These are phyloP conservation scores for Aspergillus sp. DNA, from an alignment of 2,329 filamentous ascomycete genomes.

Conservation along the genomic window DNA sequence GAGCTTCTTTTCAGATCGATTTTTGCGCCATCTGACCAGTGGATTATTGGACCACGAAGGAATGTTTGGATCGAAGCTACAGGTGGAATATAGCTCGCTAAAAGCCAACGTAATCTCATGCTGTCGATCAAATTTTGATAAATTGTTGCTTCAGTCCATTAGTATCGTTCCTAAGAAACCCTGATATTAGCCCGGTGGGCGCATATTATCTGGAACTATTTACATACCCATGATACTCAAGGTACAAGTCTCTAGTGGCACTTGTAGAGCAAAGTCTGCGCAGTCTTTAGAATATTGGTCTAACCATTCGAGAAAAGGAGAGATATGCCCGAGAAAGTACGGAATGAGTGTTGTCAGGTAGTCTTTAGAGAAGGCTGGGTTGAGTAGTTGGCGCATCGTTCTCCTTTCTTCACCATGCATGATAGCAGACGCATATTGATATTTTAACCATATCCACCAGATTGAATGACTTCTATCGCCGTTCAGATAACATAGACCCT, in stretches of 20 bases:
- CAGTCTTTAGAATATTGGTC: not conserved
- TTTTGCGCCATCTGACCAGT: not conserved
- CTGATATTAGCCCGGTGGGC: not conserved
- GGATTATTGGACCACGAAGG: not conserved
- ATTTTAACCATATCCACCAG: not conserved
- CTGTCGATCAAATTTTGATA: not conserved
- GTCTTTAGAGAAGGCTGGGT: not conserved
- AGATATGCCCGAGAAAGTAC: not conserved
- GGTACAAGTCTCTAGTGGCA: not conserved
- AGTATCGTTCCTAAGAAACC: not conserved
- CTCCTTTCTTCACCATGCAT: not conserved
- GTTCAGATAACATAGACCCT: too few species aligned
- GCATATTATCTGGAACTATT: not conserved
- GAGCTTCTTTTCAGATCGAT: not conserved
- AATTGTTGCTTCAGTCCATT: not conserved
- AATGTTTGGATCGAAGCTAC: not conserved
- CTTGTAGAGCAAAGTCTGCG: not conserved
- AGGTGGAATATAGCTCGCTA: not conserved
- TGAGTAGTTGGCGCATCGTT: not conserved
- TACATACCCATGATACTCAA: not conserved
- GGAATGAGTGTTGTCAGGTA: not conserved
- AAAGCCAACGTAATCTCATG: not conserved
- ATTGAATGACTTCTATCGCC: too few species aligned
- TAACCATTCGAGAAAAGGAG: not conserved
- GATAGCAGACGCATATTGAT: not conserved